Evolutionary conservation across 192 early-diverging fungal genomes (phyloP).

Genomic region (Coemansia sp.): DNA sequence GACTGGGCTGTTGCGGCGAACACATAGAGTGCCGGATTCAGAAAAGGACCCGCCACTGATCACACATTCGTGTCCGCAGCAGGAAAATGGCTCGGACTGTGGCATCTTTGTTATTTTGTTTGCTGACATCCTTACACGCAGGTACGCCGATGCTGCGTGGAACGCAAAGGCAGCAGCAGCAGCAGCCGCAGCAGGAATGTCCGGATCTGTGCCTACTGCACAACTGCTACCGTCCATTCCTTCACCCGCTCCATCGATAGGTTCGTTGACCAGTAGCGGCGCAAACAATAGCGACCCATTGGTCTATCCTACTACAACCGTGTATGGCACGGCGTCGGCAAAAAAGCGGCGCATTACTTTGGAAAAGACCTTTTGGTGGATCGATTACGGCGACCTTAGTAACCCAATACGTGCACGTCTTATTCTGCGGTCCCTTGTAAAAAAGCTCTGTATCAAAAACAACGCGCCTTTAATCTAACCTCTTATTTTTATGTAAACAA

Average conservation of each 20-base stretch:
- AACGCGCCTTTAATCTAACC: slow-evolving; percentile 2
- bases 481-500: not conserved
- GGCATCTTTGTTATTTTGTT: slow-evolving; percentile 50
- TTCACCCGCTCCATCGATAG: not conserved
- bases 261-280: not conserved
- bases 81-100: slow-evolving; percentile 50
- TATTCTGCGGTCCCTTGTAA: slow-evolving; percentile 17
- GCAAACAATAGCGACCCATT: not conserved
- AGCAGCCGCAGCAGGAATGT: not conserved
- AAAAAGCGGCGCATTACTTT: not conserved
- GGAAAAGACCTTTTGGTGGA: slow-evolving; percentile 44
- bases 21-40: not conserved
- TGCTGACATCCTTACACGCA: slow-evolving; percentile 40
- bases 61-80: slow-evolving; percentile 54
- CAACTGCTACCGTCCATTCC: not conserved
- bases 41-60: slow-evolving; percentile 12
- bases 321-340: not conserved
- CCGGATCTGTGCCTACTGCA: not conserved
- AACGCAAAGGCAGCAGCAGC: not conserved
- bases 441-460: slow-evolving; percentile 1
- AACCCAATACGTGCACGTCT: slow-evolving; percentile 37
- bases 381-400: slow-evolving; percentile 49
- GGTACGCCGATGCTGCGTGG: slow-evolving; percentile 34
- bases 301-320: not conserved
- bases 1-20: not conserved